Base-by-base conservation (phyloP, 164 flowering plant species). In the Vitis rotundifolia region DNA sequence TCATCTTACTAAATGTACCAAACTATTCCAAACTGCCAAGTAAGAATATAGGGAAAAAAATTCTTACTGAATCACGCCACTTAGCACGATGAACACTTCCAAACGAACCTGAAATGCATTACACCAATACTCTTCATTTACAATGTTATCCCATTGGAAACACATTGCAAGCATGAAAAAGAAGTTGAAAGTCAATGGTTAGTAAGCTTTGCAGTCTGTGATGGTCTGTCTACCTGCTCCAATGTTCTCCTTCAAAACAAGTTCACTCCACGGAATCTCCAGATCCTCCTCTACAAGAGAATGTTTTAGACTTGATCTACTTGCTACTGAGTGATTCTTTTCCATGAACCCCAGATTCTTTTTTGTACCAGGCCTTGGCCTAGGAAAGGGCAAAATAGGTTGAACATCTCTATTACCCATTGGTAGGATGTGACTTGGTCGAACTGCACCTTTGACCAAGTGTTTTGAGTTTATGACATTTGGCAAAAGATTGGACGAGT, bases 191-290 rank as follows among this genome's bases (percentile, higher is more conserved):
- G 16, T 16, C 5, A 8, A 31, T 31, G 44, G 44, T 31, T 31
- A 4, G 44, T 31, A 31, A 31, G 7, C 6, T 31, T 31, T 31
- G 44, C 44, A 31, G 44, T 31, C 44, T 31, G 44, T 31, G 44
- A 31, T 31, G 44, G 44, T 31, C 44, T 31, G 7, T 31, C 44
- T 18, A 75, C 78, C 78, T 67, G 57, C 14, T 71, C 78, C 78
- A 49, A 75, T 71, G 49, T 67, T 31, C 68, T 71, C 63, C 53
- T 71, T 71, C 49, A 71, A 67, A 13, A 13, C 47, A 67, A 75
- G 67, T 18, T 75, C 78, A 61, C 49, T 28, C 78, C 78, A 75
- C 1, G 59, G 47, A 31, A 75, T 67, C 5, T 71, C 68, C 58
- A 75, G 56, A 48, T 54, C 71, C 5, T 75, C 71, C 66, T 18